These are phyloP conservation scores for Globisporangium spiculum DNA, from an alignment of 352 stramenopile species.

Conservation along the genomic window DNA sequence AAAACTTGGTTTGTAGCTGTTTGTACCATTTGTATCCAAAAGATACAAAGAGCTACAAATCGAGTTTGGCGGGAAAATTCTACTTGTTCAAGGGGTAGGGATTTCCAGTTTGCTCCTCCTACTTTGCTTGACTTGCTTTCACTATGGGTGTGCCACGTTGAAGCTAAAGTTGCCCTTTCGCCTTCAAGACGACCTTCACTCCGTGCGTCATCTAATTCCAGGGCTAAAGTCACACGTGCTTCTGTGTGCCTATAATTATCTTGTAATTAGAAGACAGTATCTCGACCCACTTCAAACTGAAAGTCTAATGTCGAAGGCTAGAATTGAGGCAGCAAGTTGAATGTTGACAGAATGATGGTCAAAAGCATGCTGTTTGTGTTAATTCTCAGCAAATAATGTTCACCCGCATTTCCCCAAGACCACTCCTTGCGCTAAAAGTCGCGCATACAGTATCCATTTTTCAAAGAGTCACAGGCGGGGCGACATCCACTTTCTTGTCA, in stretches of 20 bases:
- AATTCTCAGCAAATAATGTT: background rate
- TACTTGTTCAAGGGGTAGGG: background rate
- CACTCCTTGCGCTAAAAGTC: background rate
- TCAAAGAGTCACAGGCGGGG: background rate
- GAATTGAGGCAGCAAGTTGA: background rate
- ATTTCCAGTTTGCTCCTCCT: no score
- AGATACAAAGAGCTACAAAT: constrained; percentile 10
- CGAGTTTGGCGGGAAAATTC: background rate
- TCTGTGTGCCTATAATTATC: background rate
- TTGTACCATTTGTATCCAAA: constrained; percentile 7
- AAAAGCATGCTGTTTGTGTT: background rate
- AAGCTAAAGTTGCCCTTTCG: constrained; percentile 11
- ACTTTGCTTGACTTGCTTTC: background rate
- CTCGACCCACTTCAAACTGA: background rate
- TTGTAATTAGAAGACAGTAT: background rate
- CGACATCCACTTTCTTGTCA: background rate
- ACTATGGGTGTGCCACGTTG: constrained; percentile 4
- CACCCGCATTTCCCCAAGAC: background rate
- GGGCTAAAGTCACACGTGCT: background rate
- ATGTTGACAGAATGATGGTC: background rate
- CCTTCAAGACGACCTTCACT: constrained; percentile 12
- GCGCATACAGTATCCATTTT: background rate
- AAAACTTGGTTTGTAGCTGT: background rate
- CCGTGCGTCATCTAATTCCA: background rate
- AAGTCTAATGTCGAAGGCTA: background rate